phyloP scores from a whole-genome alignment of 352 stramenopile species.

The Phytophthora vignae region DNA sequence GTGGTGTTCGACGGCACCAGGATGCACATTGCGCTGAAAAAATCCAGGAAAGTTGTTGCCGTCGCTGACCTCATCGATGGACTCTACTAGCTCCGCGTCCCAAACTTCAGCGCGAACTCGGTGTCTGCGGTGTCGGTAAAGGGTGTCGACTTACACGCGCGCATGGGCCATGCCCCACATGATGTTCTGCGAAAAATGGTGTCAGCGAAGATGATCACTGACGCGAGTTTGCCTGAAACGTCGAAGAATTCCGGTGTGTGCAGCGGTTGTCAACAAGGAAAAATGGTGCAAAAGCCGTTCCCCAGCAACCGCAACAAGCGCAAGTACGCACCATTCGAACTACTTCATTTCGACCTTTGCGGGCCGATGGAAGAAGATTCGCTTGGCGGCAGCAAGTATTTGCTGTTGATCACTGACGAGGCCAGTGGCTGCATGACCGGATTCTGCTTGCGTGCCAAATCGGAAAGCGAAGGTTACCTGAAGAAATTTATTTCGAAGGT shows the following conservation, averaged over 20 bases:
- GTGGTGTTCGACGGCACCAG: constrained; percentile 23
- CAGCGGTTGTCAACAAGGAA: too few species aligned
- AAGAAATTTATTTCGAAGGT: constrained; percentile 4
- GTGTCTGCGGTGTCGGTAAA: not conserved
- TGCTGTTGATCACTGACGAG: constrained; percentile 32
- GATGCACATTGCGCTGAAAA: constrained; percentile 23
- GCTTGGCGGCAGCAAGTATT: constrained; percentile 17
- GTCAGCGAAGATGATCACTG: constrained; percentile 11
- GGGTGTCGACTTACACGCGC: not conserved
- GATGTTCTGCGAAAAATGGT: constrained; percentile 29
- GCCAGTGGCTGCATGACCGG: constrained; percentile 30
- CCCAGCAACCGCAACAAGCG: constrained; percentile 16
- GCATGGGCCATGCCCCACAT: constrained; percentile 13
- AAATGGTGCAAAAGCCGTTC: constrained; percentile 34
- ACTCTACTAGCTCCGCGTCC: constrained; percentile 28
- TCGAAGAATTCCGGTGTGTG: constrained; percentile 7
- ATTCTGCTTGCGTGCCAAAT: constrained; percentile 13
- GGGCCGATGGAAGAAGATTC: constrained; percentile 24
- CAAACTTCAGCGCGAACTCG: not conserved
- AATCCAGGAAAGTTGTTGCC: constrained; percentile 23
- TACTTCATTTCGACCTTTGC: constrained; percentile 29
- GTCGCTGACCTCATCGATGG: constrained; percentile 21
- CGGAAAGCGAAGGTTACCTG: not conserved
- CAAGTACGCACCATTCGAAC: constrained; percentile 15
- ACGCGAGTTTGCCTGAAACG: constrained; percentile 2